These are phyloP conservation scores for Neoscytalidium dimidiatum DNA, from an alignment of 2,329 filamentous ascomycete genomes.

Conservation along the genomic window DNA sequence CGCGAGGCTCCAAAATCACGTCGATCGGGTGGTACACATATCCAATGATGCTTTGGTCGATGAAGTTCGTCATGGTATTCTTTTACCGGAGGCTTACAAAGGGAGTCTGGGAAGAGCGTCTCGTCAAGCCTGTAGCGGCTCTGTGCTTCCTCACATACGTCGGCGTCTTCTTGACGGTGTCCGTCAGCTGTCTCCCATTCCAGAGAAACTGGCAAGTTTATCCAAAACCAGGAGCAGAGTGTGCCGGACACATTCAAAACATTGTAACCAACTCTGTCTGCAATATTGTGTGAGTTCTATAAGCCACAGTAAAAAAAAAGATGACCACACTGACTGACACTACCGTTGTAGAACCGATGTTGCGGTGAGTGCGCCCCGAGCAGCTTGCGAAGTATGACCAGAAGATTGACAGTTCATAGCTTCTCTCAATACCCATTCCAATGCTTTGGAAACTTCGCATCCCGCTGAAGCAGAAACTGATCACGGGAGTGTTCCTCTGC, in stretches of 20 bases:
- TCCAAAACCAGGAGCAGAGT: constrained; percentile 29
- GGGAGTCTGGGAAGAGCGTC: background rate
- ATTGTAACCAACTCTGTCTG: constrained; percentile 31
- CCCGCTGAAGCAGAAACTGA: constrained; percentile 33
- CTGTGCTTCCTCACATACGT: constrained; percentile 32
- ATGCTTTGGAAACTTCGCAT: constrained; percentile 38
- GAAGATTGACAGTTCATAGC: constrained; percentile 30
- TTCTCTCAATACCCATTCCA: constrained; percentile 37
- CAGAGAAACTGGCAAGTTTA: constrained; percentile 32
- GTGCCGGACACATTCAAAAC: constrained; percentile 32
- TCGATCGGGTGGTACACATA: constrained; percentile 26
- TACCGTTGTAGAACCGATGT: background rate
- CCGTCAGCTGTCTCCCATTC: constrained; percentile 30
- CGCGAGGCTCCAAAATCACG: background rate
- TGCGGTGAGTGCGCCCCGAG: background rate
- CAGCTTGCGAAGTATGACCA: background rate
- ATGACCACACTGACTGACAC: no score
- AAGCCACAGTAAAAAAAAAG: no score
- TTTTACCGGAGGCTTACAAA: constrained; percentile 31
- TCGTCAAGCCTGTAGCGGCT: background rate
- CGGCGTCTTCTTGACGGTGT: constrained; percentile 36
- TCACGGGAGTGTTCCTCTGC: constrained; percentile 32
- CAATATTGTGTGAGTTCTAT: constrained; percentile 27
- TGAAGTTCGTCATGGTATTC: constrained; percentile 34
- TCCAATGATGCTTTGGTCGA: constrained; percentile 38